Conservation (phyloP, 495 filamentous ascomycete genomes). For the Lasiosphaeria hispida region DNA sequence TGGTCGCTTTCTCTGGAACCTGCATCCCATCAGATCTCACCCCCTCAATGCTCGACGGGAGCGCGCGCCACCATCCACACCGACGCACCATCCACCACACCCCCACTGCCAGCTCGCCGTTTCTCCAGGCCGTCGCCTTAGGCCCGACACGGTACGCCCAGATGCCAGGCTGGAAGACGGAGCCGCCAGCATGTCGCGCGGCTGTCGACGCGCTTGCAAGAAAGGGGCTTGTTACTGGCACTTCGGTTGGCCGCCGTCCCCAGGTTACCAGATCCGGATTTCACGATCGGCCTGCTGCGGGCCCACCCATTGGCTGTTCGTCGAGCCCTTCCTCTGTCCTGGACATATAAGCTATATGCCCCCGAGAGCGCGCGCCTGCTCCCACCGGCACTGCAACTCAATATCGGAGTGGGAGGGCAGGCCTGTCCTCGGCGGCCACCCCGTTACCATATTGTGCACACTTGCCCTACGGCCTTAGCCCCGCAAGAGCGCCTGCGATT, state of each 20-base stretch:
- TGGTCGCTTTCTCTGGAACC: not conserved
- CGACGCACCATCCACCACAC: not conserved
- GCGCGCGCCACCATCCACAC: slow-evolving; percentile 17
- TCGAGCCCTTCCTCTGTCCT: not conserved
- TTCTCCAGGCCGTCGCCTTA: slow-evolving; percentile 9
- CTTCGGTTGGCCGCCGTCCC: slow-evolving; percentile 23
- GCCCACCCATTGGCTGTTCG: slow-evolving; percentile 22
- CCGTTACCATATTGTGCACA: slow-evolving; percentile 1
- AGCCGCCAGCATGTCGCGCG: slow-evolving; percentile 24
- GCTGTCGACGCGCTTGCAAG: slow-evolving; percentile 30
- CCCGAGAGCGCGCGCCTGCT: slow-evolving; percentile 35
- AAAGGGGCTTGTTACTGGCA: slow-evolving; percentile 1
- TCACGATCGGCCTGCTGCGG: slow-evolving; percentile 1
- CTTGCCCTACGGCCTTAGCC: not conserved
- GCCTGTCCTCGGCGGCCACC: not conserved
- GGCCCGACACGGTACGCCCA: slow-evolving; percentile 3
- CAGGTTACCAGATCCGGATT: slow-evolving; percentile 8
- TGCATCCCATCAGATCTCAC: not conserved
- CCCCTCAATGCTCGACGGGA: slow-evolving; percentile 1
- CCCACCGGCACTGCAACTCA: slow-evolving; percentile 7
- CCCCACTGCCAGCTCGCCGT: slow-evolving; percentile 1
- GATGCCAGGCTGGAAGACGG: not conserved
- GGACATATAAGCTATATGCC: slow-evolving; percentile 4
- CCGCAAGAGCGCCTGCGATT: not conserved
- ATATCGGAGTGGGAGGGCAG: not conserved